These are phyloP conservation scores for Glutinoglossum americanum DNA, from an alignment of 495 filamentous ascomycete genomes.

Conservation along the genomic window DNA sequence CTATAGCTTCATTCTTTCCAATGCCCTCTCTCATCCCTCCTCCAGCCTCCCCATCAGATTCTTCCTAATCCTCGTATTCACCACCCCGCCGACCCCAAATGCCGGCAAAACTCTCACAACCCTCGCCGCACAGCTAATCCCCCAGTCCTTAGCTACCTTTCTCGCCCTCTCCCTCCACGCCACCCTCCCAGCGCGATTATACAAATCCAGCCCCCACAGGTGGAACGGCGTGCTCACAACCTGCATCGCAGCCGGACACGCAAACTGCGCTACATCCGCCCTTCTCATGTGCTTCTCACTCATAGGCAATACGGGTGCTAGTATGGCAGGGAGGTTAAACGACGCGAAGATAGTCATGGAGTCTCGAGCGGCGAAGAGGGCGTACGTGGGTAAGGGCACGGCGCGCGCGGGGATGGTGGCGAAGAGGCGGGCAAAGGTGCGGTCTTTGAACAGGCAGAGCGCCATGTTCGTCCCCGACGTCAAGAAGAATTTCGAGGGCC, in stretches of 20 bases:
- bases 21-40: slow-evolving; percentile 5
- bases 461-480: slow-evolving; percentile 71
- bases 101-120: slow-evolving; percentile 86
- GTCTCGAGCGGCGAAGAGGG: slow-evolving; percentile 66
- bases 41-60: slow-evolving; percentile 31
- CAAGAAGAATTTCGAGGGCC: slow-evolving; percentile 61
- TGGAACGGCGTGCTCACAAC: slow-evolving; percentile 70
- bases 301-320: too few relatives aligned
- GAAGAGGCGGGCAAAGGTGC: slow-evolving; percentile 65
- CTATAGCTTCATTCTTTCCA: neutral
- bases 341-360: slow-evolving; percentile 82
- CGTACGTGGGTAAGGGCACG: slow-evolving; percentile 41
- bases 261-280: slow-evolving; percentile 52
- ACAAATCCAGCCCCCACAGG: slow-evolving; percentile 70
- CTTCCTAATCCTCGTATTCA: slow-evolving; percentile 54
- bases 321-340: slow-evolving; percentile 70
- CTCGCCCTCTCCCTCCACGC: slow-evolving; percentile 36
- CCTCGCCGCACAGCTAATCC: slow-evolving; percentile 51
- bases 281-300: slow-evolving; percentile 29
- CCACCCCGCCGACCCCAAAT: slow-evolving; percentile 81
- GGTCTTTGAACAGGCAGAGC: slow-evolving; percentile 85
- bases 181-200: slow-evolving; percentile 39
- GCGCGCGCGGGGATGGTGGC: slow-evolving; percentile 29
- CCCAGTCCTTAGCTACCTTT: slow-evolving; percentile 55
- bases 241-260: slow-evolving; percentile 63